A percentile compares a stretch with the other conserved stretches of the same genome.
phyloP scores from a whole-genome alignment of 441 rosid species.

The Arabidopsis lyrata region DNA sequence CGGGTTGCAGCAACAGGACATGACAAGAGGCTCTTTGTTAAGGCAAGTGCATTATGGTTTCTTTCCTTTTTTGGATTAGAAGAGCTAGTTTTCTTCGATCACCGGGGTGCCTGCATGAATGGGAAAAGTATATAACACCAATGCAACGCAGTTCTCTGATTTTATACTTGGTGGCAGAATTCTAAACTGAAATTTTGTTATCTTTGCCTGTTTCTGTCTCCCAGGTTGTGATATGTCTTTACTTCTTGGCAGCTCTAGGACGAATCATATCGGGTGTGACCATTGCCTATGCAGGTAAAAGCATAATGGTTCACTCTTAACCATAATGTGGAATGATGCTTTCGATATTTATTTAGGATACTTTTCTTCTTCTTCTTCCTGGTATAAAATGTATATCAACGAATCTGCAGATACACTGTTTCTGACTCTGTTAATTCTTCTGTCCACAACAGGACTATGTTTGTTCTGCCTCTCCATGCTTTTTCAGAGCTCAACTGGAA shows the following conservation, averaged over 20 bases:
- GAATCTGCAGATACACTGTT: not conserved
- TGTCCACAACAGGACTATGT: constrained; percentile 65
- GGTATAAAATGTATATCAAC: not conserved
- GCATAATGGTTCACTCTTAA: not conserved
- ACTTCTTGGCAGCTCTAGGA: constrained; percentile 73
- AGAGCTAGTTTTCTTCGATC: not conserved
- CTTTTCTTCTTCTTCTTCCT: constrained; percentile 6
- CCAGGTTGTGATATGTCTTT: constrained; percentile 83
- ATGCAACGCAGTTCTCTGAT: constrained; percentile 11
- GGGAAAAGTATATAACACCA: not conserved
- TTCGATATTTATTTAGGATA: not conserved
- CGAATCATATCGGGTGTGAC: constrained; percentile 83
- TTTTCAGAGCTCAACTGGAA: constrained; percentile 54
- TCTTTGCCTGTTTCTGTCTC: constrained; percentile 33
- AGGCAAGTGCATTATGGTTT: constrained; percentile 49
- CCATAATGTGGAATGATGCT: constrained; percentile 3
- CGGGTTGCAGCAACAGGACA: constrained; percentile 98
- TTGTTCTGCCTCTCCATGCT: constrained; percentile 72
- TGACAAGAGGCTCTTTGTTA: constrained; percentile 82
- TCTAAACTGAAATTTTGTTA: not conserved
- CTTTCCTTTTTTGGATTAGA: not conserved
- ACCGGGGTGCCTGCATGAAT: not conserved
- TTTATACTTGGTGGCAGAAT: not conserved
- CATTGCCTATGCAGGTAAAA: constrained; percentile 84
- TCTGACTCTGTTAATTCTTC: constrained; percentile 11